phyloP scores from a whole-genome alignment of 2,329 filamentous ascomycete genomes.

The Dactylellina haptotyla region DNA sequence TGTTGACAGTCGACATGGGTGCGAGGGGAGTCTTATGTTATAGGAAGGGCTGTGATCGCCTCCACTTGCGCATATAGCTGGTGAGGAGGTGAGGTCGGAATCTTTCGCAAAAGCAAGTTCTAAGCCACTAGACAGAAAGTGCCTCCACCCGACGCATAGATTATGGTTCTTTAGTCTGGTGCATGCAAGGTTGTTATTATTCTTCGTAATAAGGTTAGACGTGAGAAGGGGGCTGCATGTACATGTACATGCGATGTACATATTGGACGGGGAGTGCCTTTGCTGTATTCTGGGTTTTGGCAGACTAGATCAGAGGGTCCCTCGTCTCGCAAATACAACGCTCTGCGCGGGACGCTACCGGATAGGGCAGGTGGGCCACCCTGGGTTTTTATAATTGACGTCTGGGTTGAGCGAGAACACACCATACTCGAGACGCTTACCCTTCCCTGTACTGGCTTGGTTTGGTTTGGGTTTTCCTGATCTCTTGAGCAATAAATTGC shows the following conservation, averaged over 20 bases:
- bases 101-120: constrained; percentile 36
- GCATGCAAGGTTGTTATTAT: constrained; percentile 16
- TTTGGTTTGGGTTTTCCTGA: constrained; percentile 20
- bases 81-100: constrained; percentile 23
- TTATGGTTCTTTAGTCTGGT: neutral
- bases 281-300: constrained; percentile 51
- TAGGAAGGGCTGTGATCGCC: constrained; percentile 20
- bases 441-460: constrained; percentile 40
- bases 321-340: constrained; percentile 52
- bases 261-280: constrained; percentile 6
- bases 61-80: constrained; percentile 2
- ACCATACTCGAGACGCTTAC: constrained; percentile 50
- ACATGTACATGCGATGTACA: constrained; percentile 46
- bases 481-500: constrained; percentile 43
- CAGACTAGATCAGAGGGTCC: constrained; percentile 11
- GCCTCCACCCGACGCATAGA: constrained; percentile 48
- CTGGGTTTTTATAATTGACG: constrained; percentile 51
- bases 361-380: constrained; percentile 49
- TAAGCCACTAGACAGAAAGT: constrained; percentile 5
- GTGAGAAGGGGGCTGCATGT: constrained; percentile 22
- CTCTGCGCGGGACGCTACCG: constrained; percentile 48
- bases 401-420: constrained; percentile 23
- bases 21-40: constrained; percentile 19
- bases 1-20: constrained; percentile 13
- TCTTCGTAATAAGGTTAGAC: constrained; percentile 49